phyloP scores from a whole-genome alignment of 2,329 filamentous ascomycete genomes.

The Xenoacremonium recifei region DNA sequence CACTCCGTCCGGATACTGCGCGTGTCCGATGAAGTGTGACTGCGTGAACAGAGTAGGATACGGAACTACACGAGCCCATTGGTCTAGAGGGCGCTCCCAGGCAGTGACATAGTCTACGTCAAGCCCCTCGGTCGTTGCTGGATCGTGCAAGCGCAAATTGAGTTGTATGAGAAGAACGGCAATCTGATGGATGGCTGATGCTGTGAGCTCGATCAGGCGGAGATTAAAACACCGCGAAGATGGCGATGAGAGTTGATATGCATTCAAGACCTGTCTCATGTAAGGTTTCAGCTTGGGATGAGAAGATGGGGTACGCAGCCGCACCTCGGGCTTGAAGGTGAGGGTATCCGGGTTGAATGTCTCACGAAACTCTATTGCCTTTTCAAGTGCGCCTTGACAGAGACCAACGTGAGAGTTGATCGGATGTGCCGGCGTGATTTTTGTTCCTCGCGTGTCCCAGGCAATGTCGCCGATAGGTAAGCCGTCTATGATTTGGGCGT shows the following conservation, averaged over 20 bases:
- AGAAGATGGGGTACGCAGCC: background rate
- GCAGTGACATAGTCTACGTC: background rate
- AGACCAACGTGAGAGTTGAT: background rate
- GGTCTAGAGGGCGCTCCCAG: background rate
- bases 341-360: conserved; percentile 1
- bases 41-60: background rate
- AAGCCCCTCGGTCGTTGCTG: background rate
- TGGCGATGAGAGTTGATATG: background rate
- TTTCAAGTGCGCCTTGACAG: conserved; percentile 4
- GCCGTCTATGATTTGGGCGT: background rate
- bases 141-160: too few relatives aligned
- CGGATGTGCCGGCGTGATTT: background rate
- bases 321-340: background rate
- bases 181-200: background rate
- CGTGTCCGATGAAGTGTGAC: background rate
- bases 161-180: background rate
- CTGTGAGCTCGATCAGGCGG: background rate
- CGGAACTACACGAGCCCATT: background rate
- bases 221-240: background rate
- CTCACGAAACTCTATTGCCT: conserved; percentile 2
- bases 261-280: background rate
- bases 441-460: background rate
- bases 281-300: too few relatives aligned
- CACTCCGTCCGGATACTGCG: conserved; percentile 24
- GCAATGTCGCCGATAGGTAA: background rate